phyloP scores from a whole-genome alignment of 768 basidiomycete genomes.

The Auricularia cornea region DNA sequence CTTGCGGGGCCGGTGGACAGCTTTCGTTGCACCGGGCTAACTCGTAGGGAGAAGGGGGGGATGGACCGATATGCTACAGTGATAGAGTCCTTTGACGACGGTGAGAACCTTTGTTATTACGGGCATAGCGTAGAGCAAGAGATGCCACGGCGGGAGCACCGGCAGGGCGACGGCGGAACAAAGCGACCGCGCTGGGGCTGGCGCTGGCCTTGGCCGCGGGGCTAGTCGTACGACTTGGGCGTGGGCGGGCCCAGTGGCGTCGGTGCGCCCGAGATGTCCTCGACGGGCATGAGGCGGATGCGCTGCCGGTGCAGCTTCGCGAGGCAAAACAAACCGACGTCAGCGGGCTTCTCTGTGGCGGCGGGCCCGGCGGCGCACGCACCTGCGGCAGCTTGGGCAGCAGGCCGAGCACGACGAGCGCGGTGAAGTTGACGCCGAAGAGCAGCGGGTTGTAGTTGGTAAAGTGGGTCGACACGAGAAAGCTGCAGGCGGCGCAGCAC shows the following conservation, averaged over 20 bases:
- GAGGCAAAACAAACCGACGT: constrained; percentile 1
- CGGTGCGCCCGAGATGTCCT: constrained; percentile 26
- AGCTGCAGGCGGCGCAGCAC: constrained; percentile 60
- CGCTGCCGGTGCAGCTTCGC: constrained; percentile 75
- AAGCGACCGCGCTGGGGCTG: too few species aligned
- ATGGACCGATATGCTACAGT: too few species aligned
- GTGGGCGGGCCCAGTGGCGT: constrained; percentile 10
- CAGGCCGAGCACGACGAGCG: constrained; percentile 58
- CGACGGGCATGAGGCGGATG: constrained; percentile 59
- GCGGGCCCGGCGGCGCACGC: constrained; percentile 11
- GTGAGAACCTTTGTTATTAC: too few species aligned
- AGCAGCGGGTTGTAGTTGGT: constrained; percentile 93
- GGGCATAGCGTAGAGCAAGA: too few species aligned
- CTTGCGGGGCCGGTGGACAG: too few species aligned
- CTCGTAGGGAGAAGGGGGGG: too few species aligned
- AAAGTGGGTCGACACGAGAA: constrained; percentile 96
- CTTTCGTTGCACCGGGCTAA: too few species aligned
- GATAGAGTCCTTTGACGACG: too few species aligned
- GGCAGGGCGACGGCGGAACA: too few species aligned
- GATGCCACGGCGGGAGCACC: too few species aligned
- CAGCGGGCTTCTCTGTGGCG: constrained; percentile 13
- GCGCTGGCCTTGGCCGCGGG: too few species aligned
- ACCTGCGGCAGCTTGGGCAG: constrained; percentile 96
- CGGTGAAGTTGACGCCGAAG: constrained; percentile 83
- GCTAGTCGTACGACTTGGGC: constrained; percentile 9